Base-by-base conservation (phyloP, 1,284 basidiomycete species). In the Sutorius eximius region DNA sequence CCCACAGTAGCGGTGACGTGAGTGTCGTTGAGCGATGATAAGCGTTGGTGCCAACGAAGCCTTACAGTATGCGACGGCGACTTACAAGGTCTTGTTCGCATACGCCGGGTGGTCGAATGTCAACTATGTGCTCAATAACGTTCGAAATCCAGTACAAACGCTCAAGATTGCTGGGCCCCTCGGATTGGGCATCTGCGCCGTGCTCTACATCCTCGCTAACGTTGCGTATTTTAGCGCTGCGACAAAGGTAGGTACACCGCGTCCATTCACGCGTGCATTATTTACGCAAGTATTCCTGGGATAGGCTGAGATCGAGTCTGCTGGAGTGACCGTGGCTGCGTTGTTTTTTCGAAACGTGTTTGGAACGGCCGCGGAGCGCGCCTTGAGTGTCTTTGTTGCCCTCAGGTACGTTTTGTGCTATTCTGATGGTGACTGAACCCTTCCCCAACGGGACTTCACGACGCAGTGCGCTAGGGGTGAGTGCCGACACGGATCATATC, bases 341-440 rank as follows among this genome's bases (percentile, higher is more conserved):
- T 56, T 79, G 37, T 85, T 82, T 62, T 83, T 85, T 60, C 60
- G 65, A 44, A 77, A 81, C 36, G 80, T 85, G 36, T 85, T 83
- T 53, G 82, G 82, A 13, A 51, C 60, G 0, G 54, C 66, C 0
- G 81, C 80, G 0, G 69, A 79, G 59, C 74, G 71, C 46, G 82
- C 79, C 0, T 62, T 83, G 16, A 75, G 77, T 0, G 76, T 77
- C 0, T 79, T 83, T 49, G 75, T 83, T 36, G 82, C 80, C 6
- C 67, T 83, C 15, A 81, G 80, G 77, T 76, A 32, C 0, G 53
- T 46, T 22, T 4, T 2, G 9, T 2, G 7, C 32, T 30, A 15
- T 1, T 27, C 24, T 24, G 22, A 24, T 24, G 22, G 22, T 5
- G 22, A 27, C 24, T 4, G 24, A 27, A 24, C 22, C 4, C 10